Evolutionary conservation across 345 rosid species (phyloP), one percentile per base, ranked within the genome.

Genomic region (Anacardium occidentale): DNA sequence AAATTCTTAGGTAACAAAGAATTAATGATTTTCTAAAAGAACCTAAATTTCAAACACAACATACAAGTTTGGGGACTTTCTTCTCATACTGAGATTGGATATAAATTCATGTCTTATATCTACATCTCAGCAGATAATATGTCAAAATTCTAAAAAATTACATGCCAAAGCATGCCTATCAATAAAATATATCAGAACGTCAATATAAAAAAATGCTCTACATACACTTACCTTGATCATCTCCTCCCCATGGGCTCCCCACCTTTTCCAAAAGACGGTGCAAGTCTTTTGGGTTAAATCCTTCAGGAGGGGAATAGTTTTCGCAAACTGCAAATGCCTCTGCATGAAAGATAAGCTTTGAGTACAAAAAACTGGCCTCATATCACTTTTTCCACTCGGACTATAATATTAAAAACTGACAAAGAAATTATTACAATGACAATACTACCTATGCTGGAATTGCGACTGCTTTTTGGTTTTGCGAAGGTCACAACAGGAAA

Each of bases 291-390:
- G 97, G 93, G 71, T 92, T 85, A 77, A 92, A 92, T 58, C 96
- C 98, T 74, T 83, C 84, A 3, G 98, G 98, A 50, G 97, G 97
- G 53, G 93, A 84, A 85, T 89, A 92, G 75, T 95, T 95, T 70
- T 95, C 99, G 53, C 98, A 95, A 51, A 91, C 94, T 7, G 96
- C 96, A 73, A 95, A 95, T 64, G 99, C 97, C 92, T 95, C 98
- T 92, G 84, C 68, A 80, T 37, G 62, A 74, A 68, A 68, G 75
- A 22, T 76, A 52, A 75, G 76, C 64, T 51, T 37, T 60, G 34
- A 24, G 3, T 15, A 37, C 25, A 50, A 61, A 14, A 32, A 72
- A 40, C 50, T 57, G 32, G 32, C 32, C 1, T 29, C 32, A 29
- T 29, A 29, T 29, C 32, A 29, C 32, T 29, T 29, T 29, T 32